These are phyloP conservation scores for Zasmidium angulare DNA, from an alignment of 2,329 filamentous ascomycete genomes.

Conservation along the genomic window DNA sequence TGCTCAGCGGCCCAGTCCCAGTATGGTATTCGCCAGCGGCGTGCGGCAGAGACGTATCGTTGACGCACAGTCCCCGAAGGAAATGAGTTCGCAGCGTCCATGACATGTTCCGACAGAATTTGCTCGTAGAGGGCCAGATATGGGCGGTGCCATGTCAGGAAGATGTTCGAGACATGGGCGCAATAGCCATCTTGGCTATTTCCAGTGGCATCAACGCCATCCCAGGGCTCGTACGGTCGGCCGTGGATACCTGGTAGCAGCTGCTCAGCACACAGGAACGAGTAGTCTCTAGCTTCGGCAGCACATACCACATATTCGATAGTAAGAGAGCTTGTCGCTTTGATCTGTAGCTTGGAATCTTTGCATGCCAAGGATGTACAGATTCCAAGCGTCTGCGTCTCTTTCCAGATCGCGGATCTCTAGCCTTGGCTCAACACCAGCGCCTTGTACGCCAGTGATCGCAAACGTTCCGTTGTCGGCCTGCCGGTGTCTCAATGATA, in stretches of 20 bases:
- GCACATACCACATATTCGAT: slow-evolving; percentile 69
- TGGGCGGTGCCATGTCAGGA: slow-evolving; percentile 80
- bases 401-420: slow-evolving; percentile 68
- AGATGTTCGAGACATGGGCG: slow-evolving; percentile 71
- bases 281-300: not conserved
- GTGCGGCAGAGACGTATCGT: slow-evolving; percentile 42
- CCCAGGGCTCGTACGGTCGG: slow-evolving; percentile 63
- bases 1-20: slow-evolving; percentile 50
- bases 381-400: slow-evolving; percentile 68
- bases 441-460: slow-evolving; percentile 33
- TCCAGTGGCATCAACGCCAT: slow-evolving; percentile 50
- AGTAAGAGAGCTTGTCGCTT: slow-evolving; percentile 68
- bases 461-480: slow-evolving; percentile 17
- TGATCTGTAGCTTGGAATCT: slow-evolving; percentile 70
- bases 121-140: slow-evolving; percentile 62
- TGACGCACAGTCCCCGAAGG: slow-evolving; percentile 37
- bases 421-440: slow-evolving; percentile 48
- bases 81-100: slow-evolving; percentile 43
- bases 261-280: not conserved
- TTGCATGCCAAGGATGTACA: slow-evolving; percentile 73
- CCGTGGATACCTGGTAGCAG: slow-evolving; percentile 69
- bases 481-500: slow-evolving; percentile 18
- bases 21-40: slow-evolving; percentile 46
- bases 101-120: slow-evolving; percentile 42
- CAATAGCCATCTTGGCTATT: slow-evolving; percentile 69